phyloP scores from a whole-genome alignment of 805 yeast genomes.

The Wickerhamomyces alni region DNA sequence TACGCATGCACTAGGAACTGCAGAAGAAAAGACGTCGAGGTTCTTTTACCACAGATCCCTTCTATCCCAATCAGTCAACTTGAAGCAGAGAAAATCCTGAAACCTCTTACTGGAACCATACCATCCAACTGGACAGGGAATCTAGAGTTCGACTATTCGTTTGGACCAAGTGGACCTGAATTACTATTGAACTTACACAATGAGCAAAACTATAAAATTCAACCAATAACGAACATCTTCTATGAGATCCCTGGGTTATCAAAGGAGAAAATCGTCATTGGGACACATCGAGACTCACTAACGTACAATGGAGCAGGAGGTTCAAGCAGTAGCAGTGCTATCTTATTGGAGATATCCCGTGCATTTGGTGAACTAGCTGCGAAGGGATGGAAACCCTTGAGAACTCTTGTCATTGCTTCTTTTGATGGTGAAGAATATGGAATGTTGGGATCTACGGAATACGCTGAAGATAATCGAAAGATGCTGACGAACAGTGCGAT shows the following conservation, averaged over 20 bases:
- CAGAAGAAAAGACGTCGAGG: conserved; percentile 34
- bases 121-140: conserved; percentile 33
- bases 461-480: conserved; percentile 53
- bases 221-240: conserved; percentile 42
- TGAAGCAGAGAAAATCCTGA: conserved; percentile 37
- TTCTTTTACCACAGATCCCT: conserved; percentile 45
- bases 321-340: conserved; percentile 43
- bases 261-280: conserved; percentile 49
- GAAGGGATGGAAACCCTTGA: conserved; percentile 63
- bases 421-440: conserved; percentile 85
- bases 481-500: conserved; percentile 44
- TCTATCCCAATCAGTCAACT: conserved; percentile 43
- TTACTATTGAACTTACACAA: conserved; percentile 32
- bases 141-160: conserved; percentile 35
- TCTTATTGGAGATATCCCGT: conserved; percentile 46
- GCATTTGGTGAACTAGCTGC: conserved; percentile 39
- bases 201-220: conserved; percentile 34
- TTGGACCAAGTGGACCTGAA: conserved; percentile 37
- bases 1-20: conserved; percentile 46
- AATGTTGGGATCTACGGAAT: conserved; percentile 71
- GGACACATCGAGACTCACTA: conserved; percentile 50
- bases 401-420: conserved; percentile 64
- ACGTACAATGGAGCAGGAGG: conserved; percentile 45
- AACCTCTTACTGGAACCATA: conserved; percentile 26
- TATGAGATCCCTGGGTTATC: conserved; percentile 53